phyloP scores from a whole-genome alignment of 2,329 filamentous ascomycete species.

The Claviceps humidiphila region DNA sequence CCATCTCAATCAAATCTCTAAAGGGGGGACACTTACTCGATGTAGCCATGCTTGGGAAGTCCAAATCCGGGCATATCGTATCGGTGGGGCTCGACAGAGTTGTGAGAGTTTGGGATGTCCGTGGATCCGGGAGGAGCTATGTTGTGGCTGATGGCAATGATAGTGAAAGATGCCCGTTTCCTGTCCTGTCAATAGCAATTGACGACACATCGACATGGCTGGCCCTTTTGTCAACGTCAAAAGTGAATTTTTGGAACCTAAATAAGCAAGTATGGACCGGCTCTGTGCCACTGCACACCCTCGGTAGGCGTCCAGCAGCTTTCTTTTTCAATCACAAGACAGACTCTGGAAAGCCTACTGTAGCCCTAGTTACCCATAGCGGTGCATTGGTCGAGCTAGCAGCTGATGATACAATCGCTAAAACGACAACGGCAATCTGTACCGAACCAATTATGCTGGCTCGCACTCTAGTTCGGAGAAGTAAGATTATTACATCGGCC shows the following conservation, averaged over 20 bases:
- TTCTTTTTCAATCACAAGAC: slow-evolving; percentile 47
- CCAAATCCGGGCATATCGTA: slow-evolving; percentile 49
- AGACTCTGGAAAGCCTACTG: slow-evolving; percentile 24
- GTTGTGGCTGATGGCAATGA: slow-evolving; percentile 27
- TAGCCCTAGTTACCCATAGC: slow-evolving; percentile 51
- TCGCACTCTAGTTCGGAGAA: slow-evolving; percentile 30
- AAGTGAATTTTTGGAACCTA: slow-evolving; percentile 51
- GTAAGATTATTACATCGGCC: slow-evolving; percentile 15
- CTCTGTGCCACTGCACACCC: slow-evolving; percentile 35
- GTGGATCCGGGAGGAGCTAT: slow-evolving; percentile 28
- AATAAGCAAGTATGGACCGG: slow-evolving; percentile 41
- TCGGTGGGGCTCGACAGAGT: slow-evolving; percentile 58
- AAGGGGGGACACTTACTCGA: slow-evolving; percentile 54
- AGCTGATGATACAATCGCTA: slow-evolving; percentile 26
- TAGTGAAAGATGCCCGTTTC: slow-evolving; percentile 35
- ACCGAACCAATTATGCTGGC: slow-evolving; percentile 39
- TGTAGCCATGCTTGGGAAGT: slow-evolving; percentile 50
- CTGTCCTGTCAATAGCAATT: slow-evolving; percentile 49
- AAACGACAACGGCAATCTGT: slow-evolving; percentile 33
- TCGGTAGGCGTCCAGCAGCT: slow-evolving; percentile 43
- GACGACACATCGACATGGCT: slow-evolving; percentile 52
- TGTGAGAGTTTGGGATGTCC: slow-evolving; percentile 53
- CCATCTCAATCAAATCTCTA: slow-evolving; percentile 48
- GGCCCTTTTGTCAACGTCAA: slow-evolving; percentile 44
- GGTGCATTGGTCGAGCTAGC: slow-evolving; percentile 47